A percentile compares a stretch with the other conserved stretches of the same genome.
These are phyloP conservation scores for Xenoacremonium recifei DNA, from an alignment of 2,329 filamentous ascomycete species.

Conservation along the genomic window DNA sequence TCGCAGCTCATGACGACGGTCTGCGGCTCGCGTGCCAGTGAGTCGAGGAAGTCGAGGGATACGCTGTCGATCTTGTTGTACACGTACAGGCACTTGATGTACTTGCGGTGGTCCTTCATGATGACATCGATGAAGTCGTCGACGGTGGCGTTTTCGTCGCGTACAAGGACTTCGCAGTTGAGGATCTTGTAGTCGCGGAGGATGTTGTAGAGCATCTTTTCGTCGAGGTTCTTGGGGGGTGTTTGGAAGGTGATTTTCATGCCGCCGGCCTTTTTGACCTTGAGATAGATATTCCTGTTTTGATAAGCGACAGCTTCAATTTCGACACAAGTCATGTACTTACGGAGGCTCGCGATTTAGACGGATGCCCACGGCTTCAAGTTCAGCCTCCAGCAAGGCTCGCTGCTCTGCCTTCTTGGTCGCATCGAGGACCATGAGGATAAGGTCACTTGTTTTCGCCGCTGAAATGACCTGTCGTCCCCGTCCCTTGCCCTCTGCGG, in stretches of 20 bases:
- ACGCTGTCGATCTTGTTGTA: slow-evolving; percentile 99
- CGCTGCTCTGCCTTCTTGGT: slow-evolving; percentile 96
- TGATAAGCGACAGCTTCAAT: slow-evolving; percentile 10
- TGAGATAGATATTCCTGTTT: slow-evolving; percentile 89
- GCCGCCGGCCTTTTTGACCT: slow-evolving; percentile 90
- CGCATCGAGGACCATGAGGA: slow-evolving; percentile 94
- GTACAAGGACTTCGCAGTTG: slow-evolving; percentile 93
- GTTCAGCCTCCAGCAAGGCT: slow-evolving; percentile 81
- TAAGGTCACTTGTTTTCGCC: slow-evolving; percentile 95
- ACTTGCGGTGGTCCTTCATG: slow-evolving; percentile 98
- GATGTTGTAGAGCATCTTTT: slow-evolving; percentile 98
- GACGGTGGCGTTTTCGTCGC: slow-evolving; percentile 92
- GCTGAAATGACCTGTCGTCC: slow-evolving; percentile 96
- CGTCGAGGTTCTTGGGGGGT: slow-evolving; percentile 87
- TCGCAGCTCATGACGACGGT: slow-evolving; percentile 98
- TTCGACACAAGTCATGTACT: slow-evolving; percentile 28
- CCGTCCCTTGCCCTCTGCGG: slow-evolving; percentile 90
- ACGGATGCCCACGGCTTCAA: slow-evolving; percentile 93
- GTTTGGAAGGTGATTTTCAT: slow-evolving; percentile 98
- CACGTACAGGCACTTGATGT: slow-evolving; percentile 92
- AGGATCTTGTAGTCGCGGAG: slow-evolving; percentile 98
- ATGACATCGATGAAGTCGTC: slow-evolving; percentile 99
- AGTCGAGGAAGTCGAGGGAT: slow-evolving; percentile 88
- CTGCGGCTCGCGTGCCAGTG: slow-evolving; percentile 85
- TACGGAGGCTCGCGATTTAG: slow-evolving; percentile 89